Evolutionary conservation across 2,329 filamentous ascomycete species (phyloP).

Genomic region (Pseudonectria buxi): DNA sequence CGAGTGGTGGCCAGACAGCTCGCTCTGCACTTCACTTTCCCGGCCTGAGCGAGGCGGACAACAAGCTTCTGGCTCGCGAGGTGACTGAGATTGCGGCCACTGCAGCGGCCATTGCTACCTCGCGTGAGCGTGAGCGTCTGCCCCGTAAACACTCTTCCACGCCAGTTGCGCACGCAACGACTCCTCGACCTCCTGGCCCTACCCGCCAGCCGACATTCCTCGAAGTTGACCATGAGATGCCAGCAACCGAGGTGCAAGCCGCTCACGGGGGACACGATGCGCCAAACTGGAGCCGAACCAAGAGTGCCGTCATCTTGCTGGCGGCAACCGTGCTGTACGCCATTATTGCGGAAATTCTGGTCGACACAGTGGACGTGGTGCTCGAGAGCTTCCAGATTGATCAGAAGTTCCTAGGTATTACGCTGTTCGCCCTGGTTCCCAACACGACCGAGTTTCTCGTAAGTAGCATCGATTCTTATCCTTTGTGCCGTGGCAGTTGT

Average conservation of each 20-base stretch:
- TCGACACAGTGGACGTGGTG: slow-evolving; percentile 96
- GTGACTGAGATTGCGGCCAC: slow-evolving; percentile 93
- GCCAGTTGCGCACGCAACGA: slow-evolving; percentile 13
- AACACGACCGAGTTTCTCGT: slow-evolving; percentile 98
- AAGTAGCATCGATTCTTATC: slow-evolving; percentile 29
- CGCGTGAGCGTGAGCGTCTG: slow-evolving; percentile 48
- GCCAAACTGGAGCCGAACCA: slow-evolving; percentile 93
- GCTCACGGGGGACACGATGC: slow-evolving; percentile 79
- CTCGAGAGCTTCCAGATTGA: slow-evolving; percentile 84
- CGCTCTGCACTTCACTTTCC: slow-evolving; percentile 48
- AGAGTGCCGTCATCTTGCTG: slow-evolving; percentile 84
- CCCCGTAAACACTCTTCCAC: slow-evolving; percentile 32
- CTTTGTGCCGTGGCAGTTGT: slow-evolving; percentile 4
- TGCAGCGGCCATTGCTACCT: slow-evolving; percentile 75
- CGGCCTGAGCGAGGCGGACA: slow-evolving; percentile 75
- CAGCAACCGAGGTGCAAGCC: slow-evolving; percentile 28
- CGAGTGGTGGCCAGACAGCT: slow-evolving; percentile 34
- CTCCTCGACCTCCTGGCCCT: slow-evolving; percentile 18
- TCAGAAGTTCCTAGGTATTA: slow-evolving; percentile 96
- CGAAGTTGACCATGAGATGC: slow-evolving; percentile 21
- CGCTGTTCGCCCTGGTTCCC: slow-evolving; percentile 89
- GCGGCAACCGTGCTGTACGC: slow-evolving; percentile 88
- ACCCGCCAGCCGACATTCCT: slow-evolving; percentile 26
- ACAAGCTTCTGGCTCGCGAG: slow-evolving; percentile 71
- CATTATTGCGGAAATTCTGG: slow-evolving; percentile 93